phyloP scores from a whole-genome alignment of 1,139 yeast species.

The Starmera stellimalicola region DNA sequence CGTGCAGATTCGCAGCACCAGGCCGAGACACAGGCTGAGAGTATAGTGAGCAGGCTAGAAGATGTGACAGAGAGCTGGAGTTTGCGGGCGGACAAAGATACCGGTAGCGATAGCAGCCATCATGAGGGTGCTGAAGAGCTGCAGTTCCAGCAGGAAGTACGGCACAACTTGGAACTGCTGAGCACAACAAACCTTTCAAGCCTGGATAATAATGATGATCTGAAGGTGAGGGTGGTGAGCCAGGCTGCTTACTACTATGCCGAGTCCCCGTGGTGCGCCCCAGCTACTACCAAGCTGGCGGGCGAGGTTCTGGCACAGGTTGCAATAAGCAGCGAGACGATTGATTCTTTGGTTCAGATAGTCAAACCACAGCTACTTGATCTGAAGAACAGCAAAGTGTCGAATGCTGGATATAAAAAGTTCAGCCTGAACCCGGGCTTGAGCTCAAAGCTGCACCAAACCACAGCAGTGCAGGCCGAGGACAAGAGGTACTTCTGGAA shows the following conservation, averaged over 20 bases:
- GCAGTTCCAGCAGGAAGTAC: too few relatives aligned
- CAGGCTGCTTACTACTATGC: neutral
- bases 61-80: too few relatives aligned
- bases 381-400: conserved; percentile 4
- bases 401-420: conserved; percentile 13
- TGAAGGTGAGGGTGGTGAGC: neutral
- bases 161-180: too few relatives aligned
- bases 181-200: too few relatives aligned
- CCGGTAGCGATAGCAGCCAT: too few relatives aligned
- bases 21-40: too few relatives aligned
- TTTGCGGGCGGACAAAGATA: too few relatives aligned
- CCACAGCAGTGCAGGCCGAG: conserved; percentile 8
- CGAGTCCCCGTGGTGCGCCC: conserved; percentile 2
- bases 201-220: too few relatives aligned
- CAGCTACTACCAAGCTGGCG: neutral
- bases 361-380: conserved; percentile 4
- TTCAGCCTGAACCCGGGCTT: conserved; percentile 5
- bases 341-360: conserved; percentile 1
- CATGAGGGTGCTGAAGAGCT: too few relatives aligned
- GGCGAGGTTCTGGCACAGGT: conserved; percentile 1
- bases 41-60: too few relatives aligned
- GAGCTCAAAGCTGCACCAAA: conserved; percentile 10
- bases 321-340: neutral
- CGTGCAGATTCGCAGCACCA: too few relatives aligned
- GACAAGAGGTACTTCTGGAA: conserved; percentile 24